Evolutionary conservation across 202 grass and related monocot genomes (phyloP).

Genomic region (Panicum hallii): DNA sequence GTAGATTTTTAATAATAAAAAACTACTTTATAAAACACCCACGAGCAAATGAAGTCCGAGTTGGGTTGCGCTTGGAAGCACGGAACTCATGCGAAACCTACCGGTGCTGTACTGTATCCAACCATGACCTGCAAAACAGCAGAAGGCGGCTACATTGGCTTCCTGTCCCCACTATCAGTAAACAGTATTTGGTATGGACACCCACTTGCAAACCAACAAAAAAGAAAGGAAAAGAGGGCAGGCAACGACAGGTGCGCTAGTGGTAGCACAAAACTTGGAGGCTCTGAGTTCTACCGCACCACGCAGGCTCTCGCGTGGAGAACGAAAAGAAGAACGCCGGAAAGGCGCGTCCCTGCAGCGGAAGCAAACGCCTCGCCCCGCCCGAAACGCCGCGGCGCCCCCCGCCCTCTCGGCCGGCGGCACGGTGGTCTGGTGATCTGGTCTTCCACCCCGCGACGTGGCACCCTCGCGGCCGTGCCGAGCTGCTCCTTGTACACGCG

Average conservation of each 20-base stretch:
- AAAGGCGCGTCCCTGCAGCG: not conserved
- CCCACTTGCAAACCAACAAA: not conserved
- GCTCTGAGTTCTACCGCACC: not conserved
- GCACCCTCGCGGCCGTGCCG: not conserved
- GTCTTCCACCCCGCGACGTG: not conserved
- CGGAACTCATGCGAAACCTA: not conserved
- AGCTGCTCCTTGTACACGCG: not conserved
- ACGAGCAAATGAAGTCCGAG: not conserved
- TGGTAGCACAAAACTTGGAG: not conserved
- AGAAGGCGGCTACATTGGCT: not conserved
- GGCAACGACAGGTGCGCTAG: too few relatives aligned
- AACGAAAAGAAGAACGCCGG: too few relatives aligned
- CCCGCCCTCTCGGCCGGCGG: not conserved
- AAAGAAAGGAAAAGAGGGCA: too few relatives aligned
- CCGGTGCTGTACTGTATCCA: not conserved
- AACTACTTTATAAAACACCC: too few relatives aligned
- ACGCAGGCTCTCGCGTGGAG: not conserved
- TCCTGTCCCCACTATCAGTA: not conserved
- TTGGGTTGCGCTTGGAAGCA: not conserved
- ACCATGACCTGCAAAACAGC: not conserved
- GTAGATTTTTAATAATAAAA: too few relatives aligned
- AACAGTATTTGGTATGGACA: not conserved
- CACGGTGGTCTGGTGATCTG: not conserved
- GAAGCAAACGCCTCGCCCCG: not conserved
- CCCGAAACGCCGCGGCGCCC: not conserved